Conservation (phyloP, 257 asterid species). For the Marsdenia floribunda region DNA sequence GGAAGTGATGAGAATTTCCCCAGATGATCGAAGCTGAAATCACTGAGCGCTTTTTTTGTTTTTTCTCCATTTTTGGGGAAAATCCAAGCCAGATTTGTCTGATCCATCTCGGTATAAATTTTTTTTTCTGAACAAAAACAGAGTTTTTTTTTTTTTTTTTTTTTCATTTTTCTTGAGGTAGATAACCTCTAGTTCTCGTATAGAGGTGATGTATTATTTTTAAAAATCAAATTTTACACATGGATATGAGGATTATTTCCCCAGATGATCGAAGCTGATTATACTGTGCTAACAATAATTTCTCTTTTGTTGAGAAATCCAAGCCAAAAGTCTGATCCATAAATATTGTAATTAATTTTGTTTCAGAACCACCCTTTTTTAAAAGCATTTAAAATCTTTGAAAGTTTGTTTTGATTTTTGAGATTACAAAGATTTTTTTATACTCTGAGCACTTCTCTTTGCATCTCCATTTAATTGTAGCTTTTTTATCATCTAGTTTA, state of each 20-base stretch:
- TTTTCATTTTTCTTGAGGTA: no score
- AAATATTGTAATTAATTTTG: not conserved
- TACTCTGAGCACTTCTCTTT: no score
- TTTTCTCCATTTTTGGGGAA: conserved; percentile 30
- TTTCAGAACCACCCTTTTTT: no score
- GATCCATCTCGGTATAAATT: conserved; percentile 30
- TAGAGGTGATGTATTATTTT: not conserved
- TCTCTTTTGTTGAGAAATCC: conserved; percentile 35
- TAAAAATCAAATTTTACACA: no score
- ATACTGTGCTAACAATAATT: conserved; percentile 54
- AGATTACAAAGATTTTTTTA: no score
- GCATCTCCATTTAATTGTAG: no score
- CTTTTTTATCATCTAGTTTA: no score
- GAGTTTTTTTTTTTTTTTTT: no score
- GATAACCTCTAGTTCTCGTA: not conserved
- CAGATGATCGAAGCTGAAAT: conserved; percentile 92
- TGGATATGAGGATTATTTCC: conserved; percentile 63
- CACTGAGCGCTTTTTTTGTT: conserved; percentile 59
- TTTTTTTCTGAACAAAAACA: not conserved
- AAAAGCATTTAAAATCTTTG: no score
- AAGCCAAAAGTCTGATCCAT: conserved; percentile 77
- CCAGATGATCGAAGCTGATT: conserved; percentile 93
- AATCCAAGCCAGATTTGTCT: conserved; percentile 67
- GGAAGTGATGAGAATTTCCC: conserved; percentile 84
- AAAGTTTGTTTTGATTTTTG: no score